Evolutionary conservation across 2,329 filamentous ascomycete species (phyloP), one percentile per base, ranked within the genome.

Genomic region (Helotiales sp.): DNA sequence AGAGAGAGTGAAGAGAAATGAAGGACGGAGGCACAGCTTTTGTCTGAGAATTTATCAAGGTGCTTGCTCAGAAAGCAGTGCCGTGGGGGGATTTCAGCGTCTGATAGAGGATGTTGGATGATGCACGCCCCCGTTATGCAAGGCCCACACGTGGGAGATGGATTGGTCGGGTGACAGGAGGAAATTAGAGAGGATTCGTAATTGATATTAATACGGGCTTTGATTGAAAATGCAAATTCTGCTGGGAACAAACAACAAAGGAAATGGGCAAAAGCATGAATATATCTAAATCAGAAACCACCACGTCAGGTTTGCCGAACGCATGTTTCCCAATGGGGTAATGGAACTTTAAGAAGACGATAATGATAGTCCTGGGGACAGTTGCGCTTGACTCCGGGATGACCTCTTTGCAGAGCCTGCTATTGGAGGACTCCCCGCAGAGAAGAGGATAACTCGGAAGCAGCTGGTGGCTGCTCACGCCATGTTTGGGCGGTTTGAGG

Each of bases 131-230:
- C 61, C 54, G 61, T 58, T 69, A 64, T 63, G 61, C 63, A 52
- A 69, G 60, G 68, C 70, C 71, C 72, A 73, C 72, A 73, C 72
- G 72, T 73, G 72, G 60, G 61, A 45, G 30, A 63, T 22, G 61
- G 60, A 73, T 69, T 72, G 71, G 72, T 71, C 63, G 64, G 63
- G 17, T 69, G 69, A 68, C 61, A 40, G 61, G 43, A 61, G 30
- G 30, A 65, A 66, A 68, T 68, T 54, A 65, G 64, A 65, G 61
- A 47, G 61, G 64, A 69, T 71, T 68, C 59, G 67, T 69, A 69
- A 71, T 63, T 55, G 68, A 60, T 62, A 67, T 57, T 47, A 30
- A 64, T 67, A 66, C 24, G 34, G 28, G 2, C 17, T 43, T 34
- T 68, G 64, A 70, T 70, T 63, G 60, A 65, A 49, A 66, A 65